Evolutionary conservation across 2,329 filamentous ascomycete genomes (phyloP), one percentile per base, ranked within the genome.

Genomic region (Monosporascus cannonballus): DNA sequence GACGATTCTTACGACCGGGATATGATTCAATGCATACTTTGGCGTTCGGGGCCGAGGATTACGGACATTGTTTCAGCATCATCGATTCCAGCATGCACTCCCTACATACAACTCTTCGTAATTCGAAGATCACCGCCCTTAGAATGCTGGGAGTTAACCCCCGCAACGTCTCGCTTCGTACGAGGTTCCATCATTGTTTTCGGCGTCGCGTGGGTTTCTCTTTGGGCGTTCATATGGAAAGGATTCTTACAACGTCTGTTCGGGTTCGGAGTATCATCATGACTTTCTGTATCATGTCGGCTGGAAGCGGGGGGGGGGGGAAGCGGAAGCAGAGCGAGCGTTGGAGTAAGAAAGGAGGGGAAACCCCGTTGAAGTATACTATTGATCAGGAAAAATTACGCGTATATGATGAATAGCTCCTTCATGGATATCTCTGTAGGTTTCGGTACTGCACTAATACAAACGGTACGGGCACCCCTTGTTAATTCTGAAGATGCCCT

Each of bases 1-100:
- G 64, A 76, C 54, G 66, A 68, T 53, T 73, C 69, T 71, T 61
- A 74, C 67, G 72, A 71, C 65, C 66, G 61, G 68, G 67, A 71
- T 63, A 72, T 67, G 67, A 71, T 57, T 64, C 59, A 61, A 63
- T 73, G 71, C 71, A 73, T 74, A 65, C 66, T 66, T 67, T 67
- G 73, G 73, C 71, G 72, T 74, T 75, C 37, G 55, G 61, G 58
- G 58, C 61, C 61, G 30, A 34, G 30, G 30, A 34, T 34, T 34
- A 34, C 3, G 11, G 14, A 34, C 30, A 34, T 34, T 34, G 30
- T 34, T 34, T 34, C 30, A 14, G 11, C 30, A 34, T 34, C 50
- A 52, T 47, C 42, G 42, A 54, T 55, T 52, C 48, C 25, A 53
- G 30, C 30, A 34, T 34, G 30, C 11, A 4, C 30, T 14, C 4